phyloP scores from a whole-genome alignment of 345 rosid species.

The Reutealis trisperma region DNA sequence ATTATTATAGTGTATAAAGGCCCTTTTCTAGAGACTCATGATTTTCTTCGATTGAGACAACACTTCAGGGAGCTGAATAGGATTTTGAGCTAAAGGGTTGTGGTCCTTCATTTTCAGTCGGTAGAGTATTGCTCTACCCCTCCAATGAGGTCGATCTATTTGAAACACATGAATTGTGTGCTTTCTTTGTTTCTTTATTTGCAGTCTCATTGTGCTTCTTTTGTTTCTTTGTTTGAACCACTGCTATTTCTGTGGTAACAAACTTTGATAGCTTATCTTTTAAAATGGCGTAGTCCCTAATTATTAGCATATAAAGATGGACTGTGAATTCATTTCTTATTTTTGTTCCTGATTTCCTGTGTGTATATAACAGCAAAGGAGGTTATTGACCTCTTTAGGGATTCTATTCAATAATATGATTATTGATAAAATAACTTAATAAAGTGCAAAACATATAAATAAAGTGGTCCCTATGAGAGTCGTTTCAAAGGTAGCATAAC shows the following conservation, averaged over 20 bases:
- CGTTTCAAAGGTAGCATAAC: neutral
- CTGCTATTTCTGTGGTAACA: neutral
- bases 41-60: neutral
- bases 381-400: neutral
- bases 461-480: too few relatives aligned
- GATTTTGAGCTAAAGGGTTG: neutral
- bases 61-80: neutral
- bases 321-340: neutral
- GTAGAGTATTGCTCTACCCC: neutral
- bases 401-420: neutral
- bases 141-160: neutral
- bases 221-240: neutral
- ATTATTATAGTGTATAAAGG: neutral
- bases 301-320: neutral
- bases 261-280: neutral
- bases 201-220: neutral
- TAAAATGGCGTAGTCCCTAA: neutral
- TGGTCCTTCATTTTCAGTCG: neutral
- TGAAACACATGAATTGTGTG: slow-evolving; percentile 1
- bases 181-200: too few relatives aligned
- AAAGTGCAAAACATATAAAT: too few relatives aligned
- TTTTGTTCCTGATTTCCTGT: neutral
- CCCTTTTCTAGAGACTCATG: neutral
- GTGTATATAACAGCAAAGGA: neutral
- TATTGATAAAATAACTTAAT: too few relatives aligned